phyloP scores from a whole-genome alignment of 2,329 filamentous ascomycete species.

The Pseudocercospora musae region DNA sequence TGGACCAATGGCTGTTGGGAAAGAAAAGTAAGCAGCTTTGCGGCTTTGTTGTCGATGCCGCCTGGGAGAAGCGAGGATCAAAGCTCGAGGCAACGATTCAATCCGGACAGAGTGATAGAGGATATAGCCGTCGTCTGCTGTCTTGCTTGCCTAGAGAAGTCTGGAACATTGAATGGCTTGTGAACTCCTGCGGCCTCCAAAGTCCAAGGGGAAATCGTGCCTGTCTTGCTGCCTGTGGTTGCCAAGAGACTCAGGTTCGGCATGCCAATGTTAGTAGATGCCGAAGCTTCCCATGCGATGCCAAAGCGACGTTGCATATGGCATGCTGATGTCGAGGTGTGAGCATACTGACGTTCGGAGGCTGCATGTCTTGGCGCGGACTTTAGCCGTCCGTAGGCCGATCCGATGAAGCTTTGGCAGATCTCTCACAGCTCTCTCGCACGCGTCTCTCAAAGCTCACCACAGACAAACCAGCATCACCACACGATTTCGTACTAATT shows the following conservation, averaged over 20 bases:
- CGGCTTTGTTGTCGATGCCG: no score
- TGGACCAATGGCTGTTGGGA: no score
- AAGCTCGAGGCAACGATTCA: no score
- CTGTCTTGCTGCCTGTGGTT: neutral
- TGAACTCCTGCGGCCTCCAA: no score
- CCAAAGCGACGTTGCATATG: neutral
- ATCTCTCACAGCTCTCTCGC: neutral
- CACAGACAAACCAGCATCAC: neutral
- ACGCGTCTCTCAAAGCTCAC: neutral
- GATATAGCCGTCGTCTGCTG: neutral
- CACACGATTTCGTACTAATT: neutral
- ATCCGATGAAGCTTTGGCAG: neutral
- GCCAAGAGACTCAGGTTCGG: neutral
- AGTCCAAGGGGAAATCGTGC: neutral
- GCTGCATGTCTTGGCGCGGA: neutral
- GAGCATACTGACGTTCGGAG: neutral
- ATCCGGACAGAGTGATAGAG: no score
- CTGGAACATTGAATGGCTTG: neutral
- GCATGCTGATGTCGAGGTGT: neutral
- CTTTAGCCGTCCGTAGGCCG: neutral
- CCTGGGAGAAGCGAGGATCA: no score
- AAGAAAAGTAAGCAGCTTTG: no score
- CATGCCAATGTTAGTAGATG: neutral
- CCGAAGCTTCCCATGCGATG: neutral
- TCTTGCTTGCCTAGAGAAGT: neutral